Evolutionary conservation across 441 rosid genomes (phyloP), one percentile per base, ranked within the genome.

Genomic region (Gossypium schwendimanii): DNA sequence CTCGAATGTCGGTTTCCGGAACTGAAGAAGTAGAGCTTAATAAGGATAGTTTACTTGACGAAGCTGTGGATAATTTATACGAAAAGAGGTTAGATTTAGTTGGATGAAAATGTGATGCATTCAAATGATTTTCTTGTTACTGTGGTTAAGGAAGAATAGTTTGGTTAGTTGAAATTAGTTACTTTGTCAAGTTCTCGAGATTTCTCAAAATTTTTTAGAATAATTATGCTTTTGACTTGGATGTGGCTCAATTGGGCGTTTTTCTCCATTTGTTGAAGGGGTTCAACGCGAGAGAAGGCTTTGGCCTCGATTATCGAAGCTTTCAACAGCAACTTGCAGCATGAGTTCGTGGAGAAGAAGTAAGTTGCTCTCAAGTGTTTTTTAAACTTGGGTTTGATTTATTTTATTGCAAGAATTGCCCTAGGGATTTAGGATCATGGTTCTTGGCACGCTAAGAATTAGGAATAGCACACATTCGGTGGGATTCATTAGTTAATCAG

Each of bases 281-380:
- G 94, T 71, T 76, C 97, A n/a, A 91, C 95, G 0, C 87, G 96
- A 82, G 99, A 93, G 86, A 86, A 77, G 76, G 97, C 98, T 61
- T 75, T 95, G 84, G 77, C 82, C 14, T 49, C 83, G 3, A 90
- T 91, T 72, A 78, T 85, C 15, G 93, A 90, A 0, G 91, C 98
- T 64, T 93, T 93, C 77, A 87, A 76, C 73, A 84, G 80, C 75
- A 80, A 78, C 59, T 72, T 95, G 87, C 98, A 86, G 83, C 82
- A 83, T 77, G 87, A 90, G 70, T 95, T 93, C 76, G 85, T 89
- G 3, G 93, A 93, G 69, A 88, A 88, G 73, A 91, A 89, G 98
- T 92, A 82, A 84, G 87, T 5, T 39, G 59, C 8, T 28, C 0
- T 41, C 23, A 44, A 11, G 20, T 47, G 10, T 10, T 36, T n/a